Base-by-base conservation (phyloP, 306 rosid genomes). In the Castanopsis chinensis region DNA sequence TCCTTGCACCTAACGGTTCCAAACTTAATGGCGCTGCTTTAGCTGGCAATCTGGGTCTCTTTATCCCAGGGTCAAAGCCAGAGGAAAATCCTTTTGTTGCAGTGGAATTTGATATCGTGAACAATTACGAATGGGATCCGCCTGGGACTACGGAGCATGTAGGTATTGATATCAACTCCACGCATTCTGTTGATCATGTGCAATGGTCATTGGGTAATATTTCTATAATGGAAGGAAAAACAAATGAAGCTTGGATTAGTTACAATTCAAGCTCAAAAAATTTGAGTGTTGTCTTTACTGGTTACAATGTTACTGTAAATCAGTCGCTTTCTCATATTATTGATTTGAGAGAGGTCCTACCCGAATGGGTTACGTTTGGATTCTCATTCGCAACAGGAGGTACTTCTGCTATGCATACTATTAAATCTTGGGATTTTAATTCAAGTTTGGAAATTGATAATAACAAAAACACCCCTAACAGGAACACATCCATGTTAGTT, bases 21-120 rank as follows among this genome's bases (percentile, higher is more conserved):
- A 78, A 0, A 77, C 77, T 69, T 78, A 80, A 61, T 4, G 1
- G 15, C 0, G 6, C 69, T 11, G 19, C 23, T 1, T 17, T 20
- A 69, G 91, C 89, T 10, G 83, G 89, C 21, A 82, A 85, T 25
- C 69, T 91, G 75, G 90, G 92, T 33, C 86, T 89, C 80, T 60
- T 63, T 45, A 80, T 71, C 15, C 80, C 67, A 25, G 20, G 18
- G 0, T 1, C 45, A 25, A 73, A 70, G 37, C 63, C 87, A 33
- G 57, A 63, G 1, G 74, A 73, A 1, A 21, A 77, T 74, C 77
- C 79, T 10, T 89, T 89, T 72, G 87, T 87, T 35, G 93, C 89
- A 0, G 82, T 89, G 30, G 93, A 89, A 69, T 90, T 90, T 58
- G 94, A 90, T 64, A 86, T n/a, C 1, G 0, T 0, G 72, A 74